A percentile compares a stretch with the other conserved stretches of the same genome.
Conservation (phyloP, 768 basidiomycete genomes). For the Leccinum uliginosum region DNA sequence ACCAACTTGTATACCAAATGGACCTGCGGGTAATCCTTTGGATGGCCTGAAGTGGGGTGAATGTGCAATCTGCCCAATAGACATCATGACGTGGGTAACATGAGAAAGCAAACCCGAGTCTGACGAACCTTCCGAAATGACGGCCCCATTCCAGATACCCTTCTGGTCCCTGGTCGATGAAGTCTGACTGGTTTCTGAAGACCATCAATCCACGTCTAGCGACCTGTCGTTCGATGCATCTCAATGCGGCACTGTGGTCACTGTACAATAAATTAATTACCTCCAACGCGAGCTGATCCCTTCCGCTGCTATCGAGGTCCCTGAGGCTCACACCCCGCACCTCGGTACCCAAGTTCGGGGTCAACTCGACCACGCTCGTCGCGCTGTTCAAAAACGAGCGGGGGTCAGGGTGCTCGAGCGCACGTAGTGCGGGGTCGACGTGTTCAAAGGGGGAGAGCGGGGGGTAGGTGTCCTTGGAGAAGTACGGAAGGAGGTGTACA, state of each 20-base stretch:
- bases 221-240: constrained; percentile 39
- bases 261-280: constrained; percentile 29
- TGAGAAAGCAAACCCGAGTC: neutral
- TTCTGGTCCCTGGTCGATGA: constrained; percentile 66
- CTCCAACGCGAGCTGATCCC: constrained; percentile 71
- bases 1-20: constrained; percentile 72
- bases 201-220: constrained; percentile 68
- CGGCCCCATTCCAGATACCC: constrained; percentile 68
- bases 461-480: constrained; percentile 57
- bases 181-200: constrained; percentile 74
- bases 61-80: constrained; percentile 54
- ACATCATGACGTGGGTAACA: neutral
- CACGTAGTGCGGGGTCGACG: constrained; percentile 70
- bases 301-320: constrained; percentile 50
- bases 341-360: constrained; percentile 73
- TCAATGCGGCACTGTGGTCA: constrained; percentile 1
- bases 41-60: constrained; percentile 82
- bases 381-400: constrained; percentile 64
- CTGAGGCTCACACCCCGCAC: constrained; percentile 66
- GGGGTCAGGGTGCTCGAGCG: constrained; percentile 62
- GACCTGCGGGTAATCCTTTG: constrained; percentile 65
- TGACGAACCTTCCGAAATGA: constrained; percentile 56
- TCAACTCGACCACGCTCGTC: constrained; percentile 54
- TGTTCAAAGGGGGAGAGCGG: constrained; percentile 72
- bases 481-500: constrained; percentile 63